Conservation (phyloP, 2,329 filamentous ascomycete genomes). For the Myriosclerotinia duriaeana region DNA sequence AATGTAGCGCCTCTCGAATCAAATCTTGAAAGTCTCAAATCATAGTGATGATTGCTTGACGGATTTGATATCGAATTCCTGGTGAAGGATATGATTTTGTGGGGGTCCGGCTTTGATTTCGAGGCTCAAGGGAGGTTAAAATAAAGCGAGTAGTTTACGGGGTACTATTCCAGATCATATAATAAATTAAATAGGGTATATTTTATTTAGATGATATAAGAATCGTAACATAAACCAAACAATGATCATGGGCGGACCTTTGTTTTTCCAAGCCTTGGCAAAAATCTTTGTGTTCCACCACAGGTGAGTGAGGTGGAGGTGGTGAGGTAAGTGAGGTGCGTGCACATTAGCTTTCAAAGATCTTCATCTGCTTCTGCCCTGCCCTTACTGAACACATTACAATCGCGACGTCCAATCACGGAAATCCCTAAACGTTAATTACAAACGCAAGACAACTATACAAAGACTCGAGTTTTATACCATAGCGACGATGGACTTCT, state of each 20-base stretch:
- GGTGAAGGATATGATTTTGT: too few relatives aligned
- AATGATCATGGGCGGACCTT: not conserved
- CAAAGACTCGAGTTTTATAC: not conserved
- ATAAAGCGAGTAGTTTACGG: too few relatives aligned
- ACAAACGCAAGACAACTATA: not conserved
- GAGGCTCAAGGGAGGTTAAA: too few relatives aligned
- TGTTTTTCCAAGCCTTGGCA: slow-evolving; percentile 10
- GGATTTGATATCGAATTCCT: too few relatives aligned
- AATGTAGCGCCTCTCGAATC: too few relatives aligned
- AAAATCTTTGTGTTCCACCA: slow-evolving; percentile 1
- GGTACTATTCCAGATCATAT: too few relatives aligned
- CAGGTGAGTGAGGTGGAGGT: not conserved
- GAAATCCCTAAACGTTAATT: not conserved
- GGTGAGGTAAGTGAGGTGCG: not conserved
- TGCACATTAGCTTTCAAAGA: slow-evolving; percentile 7
- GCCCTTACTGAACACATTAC: slow-evolving; percentile 15
- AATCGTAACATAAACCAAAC: too few relatives aligned
- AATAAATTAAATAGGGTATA: too few relatives aligned
- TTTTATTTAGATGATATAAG: too few relatives aligned
- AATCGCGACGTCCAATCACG: not conserved
- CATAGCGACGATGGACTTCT: slow-evolving; percentile 71
- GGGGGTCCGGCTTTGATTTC: too few relatives aligned
- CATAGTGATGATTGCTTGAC: too few relatives aligned
- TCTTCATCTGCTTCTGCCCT: not conserved
- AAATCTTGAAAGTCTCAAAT: too few relatives aligned